Base-by-base conservation (phyloP, 2,329 filamentous ascomycete species). In the Calonectria naviculata region DNA sequence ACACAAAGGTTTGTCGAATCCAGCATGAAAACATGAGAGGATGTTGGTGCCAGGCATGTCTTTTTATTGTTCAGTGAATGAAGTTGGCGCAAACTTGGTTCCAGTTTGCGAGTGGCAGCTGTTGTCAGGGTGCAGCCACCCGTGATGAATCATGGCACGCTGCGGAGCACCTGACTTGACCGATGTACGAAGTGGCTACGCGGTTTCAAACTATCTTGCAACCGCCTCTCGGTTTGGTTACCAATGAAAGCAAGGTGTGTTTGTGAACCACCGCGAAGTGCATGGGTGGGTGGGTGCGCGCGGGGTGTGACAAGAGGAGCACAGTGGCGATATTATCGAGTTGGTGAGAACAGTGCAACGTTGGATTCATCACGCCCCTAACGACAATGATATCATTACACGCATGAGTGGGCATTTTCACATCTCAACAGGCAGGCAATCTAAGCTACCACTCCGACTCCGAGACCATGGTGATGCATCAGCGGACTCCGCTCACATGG, bases 131-230 rank as follows among this genome's bases (percentile, higher is more conserved):
- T 73, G 74, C 76, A 73, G 67, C 63, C 68, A 68, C 3, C 54
- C 68, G 60, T 38, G 64, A 69, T 26, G 26, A 19, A 38, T 36
- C 3, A 24, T 15, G 28, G 66, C 67, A 71, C 62, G 42, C 68
- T 52, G 24, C 63, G 52, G 63, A 42, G 63, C 67, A 77, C 76
- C 74, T 75, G 70, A 77, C 76, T 73, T 75, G 70, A 70, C 76
- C 73, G 67, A 73, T 65, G 65, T 64, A 36, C 36, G 29, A 52
- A 38, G 65, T 65, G 70, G 62, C 67, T 56, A 69, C 70, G 68
- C 73, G 58, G 68, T 70, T 68, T 38, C 12, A 36, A 36, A 61
- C 36, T 21, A 60, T 24, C n/a, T 47, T 29, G 34, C 36, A 54
- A 52, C 41, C 42, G 42, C 36, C 36, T 19, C 66, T 63, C 58